phyloP scores from a whole-genome alignment of 2,329 filamentous ascomycete species.

The Amauroascus niger region DNA sequence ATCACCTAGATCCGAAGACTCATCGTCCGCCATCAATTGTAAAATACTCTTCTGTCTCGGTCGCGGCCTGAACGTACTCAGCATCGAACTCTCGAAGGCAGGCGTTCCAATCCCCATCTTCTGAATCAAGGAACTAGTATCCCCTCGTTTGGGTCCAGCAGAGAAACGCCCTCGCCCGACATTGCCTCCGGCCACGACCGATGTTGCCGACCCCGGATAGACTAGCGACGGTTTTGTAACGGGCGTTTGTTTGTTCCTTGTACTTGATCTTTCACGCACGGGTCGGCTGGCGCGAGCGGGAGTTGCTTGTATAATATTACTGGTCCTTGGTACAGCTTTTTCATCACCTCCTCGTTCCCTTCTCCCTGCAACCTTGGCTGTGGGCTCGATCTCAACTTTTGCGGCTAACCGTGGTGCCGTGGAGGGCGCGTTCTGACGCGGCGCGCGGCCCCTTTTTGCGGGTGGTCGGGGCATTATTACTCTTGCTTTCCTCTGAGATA shows the following conservation, averaged over 20 bases:
- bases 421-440: conserved; percentile 5
- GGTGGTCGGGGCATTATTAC: conserved; percentile 15
- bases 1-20: conserved; percentile 27
- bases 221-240: background rate
- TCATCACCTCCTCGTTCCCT: background rate
- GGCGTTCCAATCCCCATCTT: conserved; percentile 30
- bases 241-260: conserved; percentile 1
- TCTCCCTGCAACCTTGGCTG: background rate
- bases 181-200: background rate
- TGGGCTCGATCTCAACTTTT: background rate
- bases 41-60: conserved; percentile 39
- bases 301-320: background rate
- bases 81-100: conserved; percentile 34
- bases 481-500: background rate
- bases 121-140: conserved; percentile 13
- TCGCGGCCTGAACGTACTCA: conserved; percentile 38
- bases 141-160: conserved; percentile 9
- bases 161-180: conserved; percentile 6
- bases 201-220: background rate
- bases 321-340: background rate
- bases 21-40: conserved; percentile 37
- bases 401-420: background rate
- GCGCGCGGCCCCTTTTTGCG: conserved; percentile 11
- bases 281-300: background rate
- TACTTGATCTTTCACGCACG: background rate